Conservation (phyloP, 805 yeast species). For the Kazachstania kunashirensis region DNA sequence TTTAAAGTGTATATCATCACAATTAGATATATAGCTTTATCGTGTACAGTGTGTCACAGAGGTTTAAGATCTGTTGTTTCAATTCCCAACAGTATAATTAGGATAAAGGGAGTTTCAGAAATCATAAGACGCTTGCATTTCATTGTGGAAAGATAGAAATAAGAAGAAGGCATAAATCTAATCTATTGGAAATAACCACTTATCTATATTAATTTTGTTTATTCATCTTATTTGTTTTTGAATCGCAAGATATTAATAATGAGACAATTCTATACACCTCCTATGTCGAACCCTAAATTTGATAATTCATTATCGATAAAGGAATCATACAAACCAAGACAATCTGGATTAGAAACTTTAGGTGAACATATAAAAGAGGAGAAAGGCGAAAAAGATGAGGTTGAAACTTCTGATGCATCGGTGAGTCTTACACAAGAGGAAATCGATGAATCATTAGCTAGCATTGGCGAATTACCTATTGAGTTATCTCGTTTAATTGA, state of each 20-base stretch:
- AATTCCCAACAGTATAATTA: too few relatives aligned
- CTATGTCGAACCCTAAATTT: constrained; percentile 21
- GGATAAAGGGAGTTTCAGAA: too few relatives aligned
- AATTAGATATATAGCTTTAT: too few relatives aligned
- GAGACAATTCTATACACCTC: constrained; percentile 25
- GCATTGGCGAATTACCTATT: constrained; percentile 17
- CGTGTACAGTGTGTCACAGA: too few relatives aligned
- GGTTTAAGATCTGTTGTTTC: too few relatives aligned
- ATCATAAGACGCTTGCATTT: too few relatives aligned
- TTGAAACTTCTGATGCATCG: not conserved
- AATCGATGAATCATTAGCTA: constrained; percentile 13
- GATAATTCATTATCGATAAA: constrained; percentile 20
- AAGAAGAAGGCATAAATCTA: too few relatives aligned
- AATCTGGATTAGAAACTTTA: not conserved
- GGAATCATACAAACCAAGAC: constrained; percentile 19
- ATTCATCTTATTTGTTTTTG: too few relatives aligned
- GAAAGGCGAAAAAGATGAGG: not conserved
- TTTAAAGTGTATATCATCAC: too few relatives aligned
- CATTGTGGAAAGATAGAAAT: too few relatives aligned
- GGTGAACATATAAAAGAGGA: not conserved
- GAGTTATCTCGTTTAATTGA: constrained; percentile 23
- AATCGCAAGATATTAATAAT: constrained; percentile 1
- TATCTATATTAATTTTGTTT: too few relatives aligned
- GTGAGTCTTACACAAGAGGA: constrained; percentile 15
- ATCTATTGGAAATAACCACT: too few relatives aligned